These are phyloP conservation scores for Verticillium isaacii DNA, from an alignment of 2,329 filamentous ascomycete species.

Conservation along the genomic window DNA sequence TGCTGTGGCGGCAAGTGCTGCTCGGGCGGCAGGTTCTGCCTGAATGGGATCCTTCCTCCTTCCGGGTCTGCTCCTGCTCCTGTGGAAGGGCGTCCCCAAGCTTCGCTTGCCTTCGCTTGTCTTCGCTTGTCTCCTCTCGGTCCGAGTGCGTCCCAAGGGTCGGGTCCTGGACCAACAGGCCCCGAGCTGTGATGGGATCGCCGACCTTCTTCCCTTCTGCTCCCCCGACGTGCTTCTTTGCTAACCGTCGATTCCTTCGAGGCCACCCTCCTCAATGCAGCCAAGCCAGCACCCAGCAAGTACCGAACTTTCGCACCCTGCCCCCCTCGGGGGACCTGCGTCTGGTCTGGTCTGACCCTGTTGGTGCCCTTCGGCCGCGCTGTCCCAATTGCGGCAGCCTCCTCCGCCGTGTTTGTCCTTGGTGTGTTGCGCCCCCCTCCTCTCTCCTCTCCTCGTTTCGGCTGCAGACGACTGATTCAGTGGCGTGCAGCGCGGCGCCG, in stretches of 20 bases:
- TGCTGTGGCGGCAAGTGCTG: too few species aligned
- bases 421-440: too few species aligned
- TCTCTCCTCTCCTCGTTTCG: not conserved
- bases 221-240: not conserved
- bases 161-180: not conserved
- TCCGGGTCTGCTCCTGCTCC: too few species aligned
- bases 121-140: too few species aligned
- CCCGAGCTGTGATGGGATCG: not conserved
- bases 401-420: not conserved
- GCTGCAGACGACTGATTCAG: not conserved
- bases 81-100: too few species aligned
- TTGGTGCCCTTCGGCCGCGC: not conserved
- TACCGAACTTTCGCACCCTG: not conserved
- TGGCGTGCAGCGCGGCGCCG: not conserved
- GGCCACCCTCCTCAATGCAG: not conserved
- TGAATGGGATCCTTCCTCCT: not conserved
- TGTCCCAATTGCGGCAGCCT: not conserved
- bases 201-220: not conserved
- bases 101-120: too few species aligned
- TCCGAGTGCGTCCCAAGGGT: not conserved
- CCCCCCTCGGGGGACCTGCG: not conserved
- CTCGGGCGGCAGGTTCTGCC: not conserved
- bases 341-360: not conserved
- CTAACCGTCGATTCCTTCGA: not conserved
- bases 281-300: not conserved